Base-by-base conservation (phyloP, 176 grass and related monocot species). In the Urochloa ruziziensis region DNA sequence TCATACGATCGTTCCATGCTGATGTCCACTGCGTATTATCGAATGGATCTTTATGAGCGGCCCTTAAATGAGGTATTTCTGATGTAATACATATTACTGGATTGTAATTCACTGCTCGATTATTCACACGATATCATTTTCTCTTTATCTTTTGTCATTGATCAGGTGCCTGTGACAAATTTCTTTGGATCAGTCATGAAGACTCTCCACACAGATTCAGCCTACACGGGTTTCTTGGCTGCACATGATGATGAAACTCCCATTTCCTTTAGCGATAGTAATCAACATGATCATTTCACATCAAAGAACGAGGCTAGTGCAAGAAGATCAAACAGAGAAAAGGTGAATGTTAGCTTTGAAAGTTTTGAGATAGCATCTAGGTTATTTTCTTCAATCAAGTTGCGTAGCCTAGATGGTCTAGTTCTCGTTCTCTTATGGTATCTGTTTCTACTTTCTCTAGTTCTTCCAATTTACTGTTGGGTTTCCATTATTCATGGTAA, bases 171-270 rank as follows among this genome's bases (percentile, higher is more conserved):
- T 52, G 93, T 99, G 60, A 99, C 91, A 78, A 99, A 95, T 88
- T 99, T 99, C 68, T 99, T 99, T 87, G 96, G 96, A 82, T 99
- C 93, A 72, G 96, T 99, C 76, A 99, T 99, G 96, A 99, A 99
- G 70, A 96, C 89, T 82, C 77, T 99, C 46, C 96, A 95, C 62
- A 94, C 85, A n/a, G 89, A 96, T 70, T 90, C 91, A 27, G 89
- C 89, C 34, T 99, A 99, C 70, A 85, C 79, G 49, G 91, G 93
- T 17, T 92, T 96, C 70, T 71, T 80, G 68, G 62, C 70, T 81
- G 76, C 76, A 67, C 56, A 77, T 78, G 72, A 85, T 24, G 74
- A 13, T 74, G 82, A 87, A 81, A 57, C 29, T 68, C 29, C 62
- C 65, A 27, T 66, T 11, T 57, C 70, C 52, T 34, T 34, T 0